Conservation (phyloP, 306 rosid species). For the Hippophae rhamnoides region DNA sequence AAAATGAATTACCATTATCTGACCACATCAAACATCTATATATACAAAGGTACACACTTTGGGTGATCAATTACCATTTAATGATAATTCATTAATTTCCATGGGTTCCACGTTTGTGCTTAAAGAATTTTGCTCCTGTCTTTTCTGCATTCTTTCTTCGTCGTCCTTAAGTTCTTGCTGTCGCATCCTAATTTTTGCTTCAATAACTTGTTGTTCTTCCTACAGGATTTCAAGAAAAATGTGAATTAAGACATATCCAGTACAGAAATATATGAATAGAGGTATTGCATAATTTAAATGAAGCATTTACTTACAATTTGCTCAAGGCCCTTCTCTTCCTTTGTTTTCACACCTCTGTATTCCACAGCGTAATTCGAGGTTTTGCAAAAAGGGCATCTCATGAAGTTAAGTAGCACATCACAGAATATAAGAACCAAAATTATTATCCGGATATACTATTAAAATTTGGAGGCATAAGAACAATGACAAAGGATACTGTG, state of each 20-base stretch:
- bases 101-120: slow-evolving; percentile 33
- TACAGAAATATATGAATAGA: slow-evolving; percentile 10
- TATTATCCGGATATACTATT: neutral
- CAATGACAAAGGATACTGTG: slow-evolving; percentile 73
- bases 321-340: slow-evolving; percentile 90
- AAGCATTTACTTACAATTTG: slow-evolving; percentile 58
- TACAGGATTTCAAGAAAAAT: slow-evolving; percentile 23
- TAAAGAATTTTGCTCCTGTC: slow-evolving; percentile 48
- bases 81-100: slow-evolving; percentile 49
- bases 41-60: slow-evolving; percentile 9
- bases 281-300: slow-evolving; percentile 7
- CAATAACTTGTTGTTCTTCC: slow-evolving; percentile 99
- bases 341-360: slow-evolving; percentile 85
- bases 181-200: slow-evolving; percentile 93
- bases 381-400: slow-evolving; percentile 95
- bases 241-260: neutral
- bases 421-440: neutral
- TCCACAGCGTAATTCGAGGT: slow-evolving; percentile 89
- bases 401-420: slow-evolving; percentile 47
- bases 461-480: slow-evolving; percentile 12
- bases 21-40: neutral
- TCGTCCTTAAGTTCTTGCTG: slow-evolving; percentile 84
- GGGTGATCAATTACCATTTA: slow-evolving; percentile 41
- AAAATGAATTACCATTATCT: slow-evolving; percentile 10
- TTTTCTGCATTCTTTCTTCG: slow-evolving; percentile 78